These are phyloP conservation scores for Persicaria maculosa DNA, from an alignment of 148 eudicot genomes.

Conservation along the genomic window DNA sequence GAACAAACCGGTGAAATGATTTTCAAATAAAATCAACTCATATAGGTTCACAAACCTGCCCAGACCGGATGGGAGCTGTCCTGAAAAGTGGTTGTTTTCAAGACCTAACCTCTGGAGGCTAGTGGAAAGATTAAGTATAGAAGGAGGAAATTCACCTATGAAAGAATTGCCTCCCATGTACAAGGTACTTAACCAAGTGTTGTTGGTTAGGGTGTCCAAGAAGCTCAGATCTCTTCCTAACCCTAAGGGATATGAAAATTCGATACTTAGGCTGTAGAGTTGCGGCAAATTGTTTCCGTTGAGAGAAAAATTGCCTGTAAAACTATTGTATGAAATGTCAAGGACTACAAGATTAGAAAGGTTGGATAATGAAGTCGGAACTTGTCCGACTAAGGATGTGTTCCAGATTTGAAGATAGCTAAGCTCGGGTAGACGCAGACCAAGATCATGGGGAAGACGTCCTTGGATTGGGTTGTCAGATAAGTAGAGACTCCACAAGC, in stretches of 20 bases:
- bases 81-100: slow-evolving; percentile 13
- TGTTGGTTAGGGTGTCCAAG: slow-evolving; percentile 20
- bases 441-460: too few relatives aligned
- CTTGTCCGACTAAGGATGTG: too few relatives aligned
- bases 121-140: slow-evolving; percentile 22
- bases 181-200: slow-evolving; percentile 7
- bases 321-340: not conserved
- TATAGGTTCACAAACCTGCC: slow-evolving; percentile 18
- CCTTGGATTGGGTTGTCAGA: too few relatives aligned
- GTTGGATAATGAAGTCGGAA: too few relatives aligned
- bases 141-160: slow-evolving; percentile 21
- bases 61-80: slow-evolving; percentile 22
- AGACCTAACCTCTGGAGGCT: not conserved
- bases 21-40: not conserved
- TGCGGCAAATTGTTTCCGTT: not conserved
- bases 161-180: slow-evolving; percentile 17
- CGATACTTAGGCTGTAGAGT: not conserved
- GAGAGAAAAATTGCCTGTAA: not conserved
- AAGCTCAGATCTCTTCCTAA: slow-evolving; percentile 20
- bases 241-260: not conserved
- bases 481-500: not conserved
- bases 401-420: too few relatives aligned
- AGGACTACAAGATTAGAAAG: too few relatives aligned
- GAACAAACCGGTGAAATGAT: slow-evolving; percentile 21
- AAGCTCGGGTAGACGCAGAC: too few relatives aligned